Base-by-base conservation (phyloP, 352 stramenopile genomes). In the Hyphochytrium catenoides region DNA sequence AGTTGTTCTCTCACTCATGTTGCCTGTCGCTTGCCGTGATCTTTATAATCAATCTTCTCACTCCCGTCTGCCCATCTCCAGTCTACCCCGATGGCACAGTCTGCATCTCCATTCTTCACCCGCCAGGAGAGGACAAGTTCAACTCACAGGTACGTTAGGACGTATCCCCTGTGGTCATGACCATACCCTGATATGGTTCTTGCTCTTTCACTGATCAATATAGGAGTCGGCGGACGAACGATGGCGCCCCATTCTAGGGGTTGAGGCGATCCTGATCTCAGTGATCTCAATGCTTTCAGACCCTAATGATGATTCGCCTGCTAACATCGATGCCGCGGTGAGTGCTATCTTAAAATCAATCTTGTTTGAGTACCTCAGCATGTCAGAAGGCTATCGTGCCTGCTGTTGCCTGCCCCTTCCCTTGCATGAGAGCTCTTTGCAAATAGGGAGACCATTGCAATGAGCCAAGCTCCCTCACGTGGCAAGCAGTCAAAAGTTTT, bases 91-190 rank as follows among this genome's bases (percentile, higher is more conserved):
- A 96, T 49, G 92, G 91, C 8, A 77, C 88, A 18, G 91, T 99
- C 44, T 99, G 92, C 54, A 98, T 98, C 45, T 98, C 90, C 22
- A 99, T 99, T 57, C 60, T 99, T 46, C 92, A 99, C 56, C 78
- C 86, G 28, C 89, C 92, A 38, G 92, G 92, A 51, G 85, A 95
- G 44, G 92, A 99, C 57, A 71, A 83, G 19, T 62, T 95, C 47
- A 98, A 99, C 57, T 54, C 75, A 41, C 87, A 96, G 41, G 45
- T 53, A 29, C 35, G 34, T 17, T 26, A 8, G 32, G 36, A 40
- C 50, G 33, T 36, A 49, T n/a, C n/a, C n/a, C n/a, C n/a, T n/a
- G n/a, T n/a, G n/a, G n/a, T n/a, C n/a, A n/a, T n/a, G 12, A 36
- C 34, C n/a, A 14, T 12, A 33, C 28, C 17, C 14, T 22, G 7